Conservation (phyloP, 176 grass and related monocot species). For the Elaeis guineensis region DNA sequence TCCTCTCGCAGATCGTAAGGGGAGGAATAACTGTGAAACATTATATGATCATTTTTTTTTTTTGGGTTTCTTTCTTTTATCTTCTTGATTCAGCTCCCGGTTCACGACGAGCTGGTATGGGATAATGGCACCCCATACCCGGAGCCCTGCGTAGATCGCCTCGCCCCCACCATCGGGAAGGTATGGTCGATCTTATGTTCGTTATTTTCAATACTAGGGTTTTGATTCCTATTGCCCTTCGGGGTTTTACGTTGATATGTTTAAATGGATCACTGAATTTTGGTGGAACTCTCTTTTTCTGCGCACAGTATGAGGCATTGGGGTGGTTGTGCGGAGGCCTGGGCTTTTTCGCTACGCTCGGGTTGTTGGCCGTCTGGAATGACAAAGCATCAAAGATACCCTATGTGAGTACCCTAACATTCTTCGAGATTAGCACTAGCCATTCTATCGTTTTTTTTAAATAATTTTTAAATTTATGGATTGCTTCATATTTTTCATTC, state of each 20-base stretch:
- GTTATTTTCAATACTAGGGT: neutral
- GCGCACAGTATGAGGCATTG: constrained; percentile 71
- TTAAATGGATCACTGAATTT: neutral
- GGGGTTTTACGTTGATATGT: constrained; percentile 1
- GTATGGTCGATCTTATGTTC: constrained; percentile 13
- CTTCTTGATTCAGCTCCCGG: constrained; percentile 35
- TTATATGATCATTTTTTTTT: neutral
- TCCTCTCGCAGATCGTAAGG: neutral
- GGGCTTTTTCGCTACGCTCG: constrained; percentile 59
- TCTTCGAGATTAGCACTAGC: too few relatives aligned
- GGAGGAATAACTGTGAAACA: too few relatives aligned
- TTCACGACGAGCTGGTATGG: constrained; percentile 77
- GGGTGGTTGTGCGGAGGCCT: constrained; percentile 90
- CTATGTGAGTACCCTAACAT: constrained; percentile 47
- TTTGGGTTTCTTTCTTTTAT: neutral
- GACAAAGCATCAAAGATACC: constrained; percentile 91
- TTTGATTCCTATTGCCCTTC: neutral
- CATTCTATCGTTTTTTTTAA: too few relatives aligned
- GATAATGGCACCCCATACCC: constrained; percentile 91
- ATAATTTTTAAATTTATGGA: too few relatives aligned
- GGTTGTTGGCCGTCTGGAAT: constrained; percentile 51
- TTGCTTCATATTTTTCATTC: too few relatives aligned
- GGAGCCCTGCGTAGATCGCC: constrained; percentile 88
- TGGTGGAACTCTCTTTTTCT: neutral
- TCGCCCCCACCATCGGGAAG: constrained; percentile 90